Percentiles rank a stretch among this genome's conserved stretches.
Evolutionary conservation across 2,329 filamentous ascomycete species (phyloP).

Genomic region (Fusarium aywerte): DNA sequence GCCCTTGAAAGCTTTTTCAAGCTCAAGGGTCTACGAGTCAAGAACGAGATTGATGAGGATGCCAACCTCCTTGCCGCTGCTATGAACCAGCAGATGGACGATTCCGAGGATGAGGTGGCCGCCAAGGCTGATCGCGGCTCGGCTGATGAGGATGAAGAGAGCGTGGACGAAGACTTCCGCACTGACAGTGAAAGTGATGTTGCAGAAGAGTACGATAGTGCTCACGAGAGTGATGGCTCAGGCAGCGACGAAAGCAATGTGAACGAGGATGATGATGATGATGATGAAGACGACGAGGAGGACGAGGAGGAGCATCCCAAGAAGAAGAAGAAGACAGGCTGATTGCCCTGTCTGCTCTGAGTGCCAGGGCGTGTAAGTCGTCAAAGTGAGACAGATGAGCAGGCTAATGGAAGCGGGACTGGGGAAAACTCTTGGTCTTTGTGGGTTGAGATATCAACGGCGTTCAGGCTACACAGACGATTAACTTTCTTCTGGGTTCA

Average conservation of each 20-base stretch:
- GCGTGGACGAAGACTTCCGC: conserved; percentile 94
- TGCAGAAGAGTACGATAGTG: conserved; percentile 94
- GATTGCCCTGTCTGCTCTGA: not conserved
- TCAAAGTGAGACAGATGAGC: conserved; percentile 3
- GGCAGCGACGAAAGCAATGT: conserved; percentile 67
- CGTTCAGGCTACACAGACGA: conserved; percentile 48
- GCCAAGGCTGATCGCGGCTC: conserved; percentile 82
- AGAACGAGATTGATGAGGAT: conserved; percentile 99
- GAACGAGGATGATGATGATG: conserved; percentile 58
- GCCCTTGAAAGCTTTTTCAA: conserved; percentile 98
- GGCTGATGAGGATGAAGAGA: conserved; percentile 96
- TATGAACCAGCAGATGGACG: conserved; percentile 84
- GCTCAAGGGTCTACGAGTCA: conserved; percentile 91
- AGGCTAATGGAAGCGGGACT: conserved; percentile 35
- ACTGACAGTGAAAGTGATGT: conserved; percentile 94
- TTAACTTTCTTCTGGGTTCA: conserved; percentile 19
- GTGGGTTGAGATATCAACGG: conserved; percentile 39
- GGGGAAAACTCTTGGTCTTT: conserved; percentile 32
- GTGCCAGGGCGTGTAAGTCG: not conserved
- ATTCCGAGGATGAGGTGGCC: conserved; percentile 84
- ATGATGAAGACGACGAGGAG: conserved; percentile 55
- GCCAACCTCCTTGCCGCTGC: conserved; percentile 82
- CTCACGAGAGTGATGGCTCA: conserved; percentile 84
- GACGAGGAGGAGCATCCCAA: conserved; percentile 60
- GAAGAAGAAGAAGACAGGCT: conserved; percentile 61